Conservation (phyloP, 2,329 filamentous ascomycete species). For the Sporothrix schenckii region DNA sequence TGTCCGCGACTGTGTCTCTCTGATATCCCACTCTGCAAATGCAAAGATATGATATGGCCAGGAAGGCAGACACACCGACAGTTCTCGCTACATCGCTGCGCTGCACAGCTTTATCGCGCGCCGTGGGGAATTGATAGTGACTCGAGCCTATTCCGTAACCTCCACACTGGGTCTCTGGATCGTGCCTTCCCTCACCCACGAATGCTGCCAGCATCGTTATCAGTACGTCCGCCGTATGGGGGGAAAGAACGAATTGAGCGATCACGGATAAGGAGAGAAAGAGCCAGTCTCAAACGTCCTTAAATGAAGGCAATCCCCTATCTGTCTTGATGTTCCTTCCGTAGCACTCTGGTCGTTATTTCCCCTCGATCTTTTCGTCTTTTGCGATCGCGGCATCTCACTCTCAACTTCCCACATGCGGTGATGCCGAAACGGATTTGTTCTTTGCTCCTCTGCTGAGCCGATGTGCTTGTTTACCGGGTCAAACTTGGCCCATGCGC, state of each 20-base stretch:
- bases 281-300: neutral
- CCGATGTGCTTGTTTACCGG: slow-evolving; percentile 6
- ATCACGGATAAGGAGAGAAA: slow-evolving; percentile 9
- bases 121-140: slow-evolving; percentile 29
- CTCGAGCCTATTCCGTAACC: slow-evolving; percentile 26
- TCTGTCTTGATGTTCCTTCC: neutral
- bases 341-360: neutral
- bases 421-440: slow-evolving; percentile 14
- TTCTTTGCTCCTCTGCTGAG: slow-evolving; percentile 2
- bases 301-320: slow-evolving; percentile 23
- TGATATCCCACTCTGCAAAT: slow-evolving; percentile 15
- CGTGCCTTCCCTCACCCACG: slow-evolving; percentile 21
- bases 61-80: slow-evolving; percentile 3
- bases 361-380: neutral
- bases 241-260: neutral
- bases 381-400: neutral
- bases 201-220: slow-evolving; percentile 24
- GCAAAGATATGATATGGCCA: slow-evolving; percentile 9
- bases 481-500: neutral
- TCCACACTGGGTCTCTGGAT: neutral
- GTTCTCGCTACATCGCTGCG: slow-evolving; percentile 19
- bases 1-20: neutral
- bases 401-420: neutral
- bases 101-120: slow-evolving; percentile 20
- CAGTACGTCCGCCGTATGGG: slow-evolving; percentile 11